Conservation (phyloP, 306 rosid genomes). For the Quercus cerris region DNA sequence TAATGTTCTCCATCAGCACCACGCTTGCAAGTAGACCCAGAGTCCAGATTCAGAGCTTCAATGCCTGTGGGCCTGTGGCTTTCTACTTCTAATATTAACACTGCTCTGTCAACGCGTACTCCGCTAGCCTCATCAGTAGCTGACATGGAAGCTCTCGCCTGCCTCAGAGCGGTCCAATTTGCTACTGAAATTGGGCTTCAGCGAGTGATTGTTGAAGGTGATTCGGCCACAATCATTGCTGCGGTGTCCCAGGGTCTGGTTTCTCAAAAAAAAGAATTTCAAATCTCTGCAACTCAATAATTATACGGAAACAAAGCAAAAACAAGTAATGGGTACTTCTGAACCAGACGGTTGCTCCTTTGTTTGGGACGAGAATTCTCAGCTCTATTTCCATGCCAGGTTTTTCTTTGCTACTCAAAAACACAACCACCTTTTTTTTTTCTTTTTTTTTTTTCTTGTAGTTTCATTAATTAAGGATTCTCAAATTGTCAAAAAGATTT, state of each 20-base stretch:
- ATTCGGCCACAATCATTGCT: too few species aligned
- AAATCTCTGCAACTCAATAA: neutral
- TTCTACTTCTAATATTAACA: neutral
- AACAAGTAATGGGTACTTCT: slow-evolving; percentile 10
- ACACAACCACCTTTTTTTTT: neutral
- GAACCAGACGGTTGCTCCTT: slow-evolving; percentile 37
- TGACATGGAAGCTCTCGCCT: too few species aligned
- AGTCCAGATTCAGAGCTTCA: neutral
- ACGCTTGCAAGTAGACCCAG: neutral
- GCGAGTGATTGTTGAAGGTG: too few species aligned
- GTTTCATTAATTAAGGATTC: neutral
- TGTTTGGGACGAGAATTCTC: slow-evolving; percentile 77
- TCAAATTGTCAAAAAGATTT: neutral
- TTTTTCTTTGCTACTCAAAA: slow-evolving; percentile 13
- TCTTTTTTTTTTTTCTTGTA: neutral
- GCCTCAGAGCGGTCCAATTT: too few species aligned
- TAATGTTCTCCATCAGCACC: neutral
- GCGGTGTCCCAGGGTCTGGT: too few species aligned
- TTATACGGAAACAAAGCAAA: neutral
- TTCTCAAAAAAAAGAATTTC: too few species aligned
- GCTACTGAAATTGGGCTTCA: too few species aligned
- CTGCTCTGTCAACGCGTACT: too few species aligned
- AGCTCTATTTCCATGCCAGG: slow-evolving; percentile 79
- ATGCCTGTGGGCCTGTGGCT: neutral
- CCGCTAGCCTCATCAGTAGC: too few species aligned